Conservation (phyloP, 2,329 filamentous ascomycete genomes). For the Phoma sp. region DNA sequence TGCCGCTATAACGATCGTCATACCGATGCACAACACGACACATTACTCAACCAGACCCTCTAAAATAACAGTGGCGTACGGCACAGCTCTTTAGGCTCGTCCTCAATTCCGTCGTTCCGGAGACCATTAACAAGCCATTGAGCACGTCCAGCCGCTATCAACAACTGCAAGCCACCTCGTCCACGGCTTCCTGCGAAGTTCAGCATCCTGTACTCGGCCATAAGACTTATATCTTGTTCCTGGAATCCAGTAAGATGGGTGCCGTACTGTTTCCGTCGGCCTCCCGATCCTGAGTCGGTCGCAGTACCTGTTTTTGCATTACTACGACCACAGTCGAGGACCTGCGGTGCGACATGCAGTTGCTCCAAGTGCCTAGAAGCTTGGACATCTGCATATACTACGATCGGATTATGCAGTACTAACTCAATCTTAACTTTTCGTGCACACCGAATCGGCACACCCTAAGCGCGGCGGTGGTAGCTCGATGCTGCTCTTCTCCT, state of each 20-base stretch:
- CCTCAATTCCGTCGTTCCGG: not conserved
- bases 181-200: not conserved
- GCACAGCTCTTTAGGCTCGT: not conserved
- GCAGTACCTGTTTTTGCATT: not conserved
- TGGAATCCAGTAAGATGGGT: too few relatives aligned
- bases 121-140: not conserved
- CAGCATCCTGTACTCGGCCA: too few relatives aligned
- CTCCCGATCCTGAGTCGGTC: not conserved
- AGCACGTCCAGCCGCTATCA: not conserved
- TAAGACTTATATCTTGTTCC: too few relatives aligned
- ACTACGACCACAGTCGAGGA: not conserved
- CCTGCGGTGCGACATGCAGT: slow-evolving; percentile 2
- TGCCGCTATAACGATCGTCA: slow-evolving; percentile 3
- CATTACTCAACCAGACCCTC: not conserved
- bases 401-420: slow-evolving; percentile 9
- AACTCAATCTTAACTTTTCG: not conserved
- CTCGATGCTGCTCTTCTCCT: not conserved
- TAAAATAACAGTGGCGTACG: not conserved
- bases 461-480: not conserved
- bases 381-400: slow-evolving; percentile 1
- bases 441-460: not conserved
- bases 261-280: not conserved
- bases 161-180: not conserved
- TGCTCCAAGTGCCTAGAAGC: not conserved
- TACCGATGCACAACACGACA: slow-evolving; percentile 4